Evolutionary conservation across 805 yeast genomes (phyloP), one percentile per base, ranked within the genome.

Genomic region (Cyberlindnera americana): DNA sequence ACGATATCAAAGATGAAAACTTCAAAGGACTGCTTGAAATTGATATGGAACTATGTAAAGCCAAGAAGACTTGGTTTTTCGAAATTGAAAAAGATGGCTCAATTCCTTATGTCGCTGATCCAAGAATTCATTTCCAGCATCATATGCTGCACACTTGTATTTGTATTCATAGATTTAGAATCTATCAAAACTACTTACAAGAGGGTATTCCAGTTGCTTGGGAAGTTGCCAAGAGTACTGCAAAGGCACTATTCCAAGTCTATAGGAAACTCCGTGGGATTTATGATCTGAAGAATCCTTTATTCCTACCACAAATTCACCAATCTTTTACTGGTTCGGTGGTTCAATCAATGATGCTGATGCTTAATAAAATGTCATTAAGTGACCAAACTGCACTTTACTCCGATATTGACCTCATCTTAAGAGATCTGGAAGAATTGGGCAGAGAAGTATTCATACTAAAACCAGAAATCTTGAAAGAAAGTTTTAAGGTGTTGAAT

Each of bases 241-340:
- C 62, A 2, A 52, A 39, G 32, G 41, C 57, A 9, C 35, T 61
- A 17, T 52, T 61, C 33, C 39, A 48, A 16, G 63, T 61, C 4
- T 61, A 60, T 42, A 44, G 51, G 33, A 47, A 48, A 25, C 35
- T 61, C 18, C 46, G 60, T 33, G 43, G 46, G 16, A 39, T 45
- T 7, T 52, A 51, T 34, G 53, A 49, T 33, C 33, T 48, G 35
- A 50, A 43, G 38, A 54, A 56, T 19, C 58, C 62, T 2, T 35
- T 50, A 27, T 60, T 60, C 27, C 39, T 60, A 14, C 45, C 63
- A 14, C 62, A 57, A 40, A 59, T 61, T 13, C 61, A 61, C 36
- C 66, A 62, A 35, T 26, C 58, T 0, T 62, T 60, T 44, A 54
- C 64, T 8, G 62, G 64, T 3, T 50, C 62, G 3, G 54, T 61